phyloP scores from a whole-genome alignment of 345 rosid species.

The Clausena lansium region DNA sequence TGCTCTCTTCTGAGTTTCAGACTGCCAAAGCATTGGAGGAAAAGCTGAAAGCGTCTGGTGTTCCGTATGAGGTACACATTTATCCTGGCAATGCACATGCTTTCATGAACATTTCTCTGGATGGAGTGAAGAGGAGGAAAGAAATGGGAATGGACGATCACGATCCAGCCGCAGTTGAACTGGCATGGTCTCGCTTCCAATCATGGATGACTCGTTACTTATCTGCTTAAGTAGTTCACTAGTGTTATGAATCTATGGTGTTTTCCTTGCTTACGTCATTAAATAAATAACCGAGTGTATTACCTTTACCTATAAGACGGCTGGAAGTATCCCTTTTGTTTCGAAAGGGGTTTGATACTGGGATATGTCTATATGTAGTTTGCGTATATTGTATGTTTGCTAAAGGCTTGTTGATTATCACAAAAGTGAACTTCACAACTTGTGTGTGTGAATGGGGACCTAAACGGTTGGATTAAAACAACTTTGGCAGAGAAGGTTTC shows the following conservation, averaged over 20 bases:
- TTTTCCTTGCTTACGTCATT: neutral
- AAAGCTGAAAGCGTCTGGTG: conserved; percentile 74
- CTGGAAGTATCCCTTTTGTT: neutral
- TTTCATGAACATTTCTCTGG: conserved; percentile 77
- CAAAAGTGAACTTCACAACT: neutral
- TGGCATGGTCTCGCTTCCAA: conserved; percentile 89
- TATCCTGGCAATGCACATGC: conserved; percentile 78
- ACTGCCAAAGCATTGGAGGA: conserved; percentile 86
- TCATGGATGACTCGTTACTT: conserved; percentile 80
- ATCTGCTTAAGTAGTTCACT: conserved; percentile 16
- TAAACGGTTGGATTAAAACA: neutral
- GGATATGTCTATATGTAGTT: neutral
- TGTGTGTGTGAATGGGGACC: conserved; percentile 12
- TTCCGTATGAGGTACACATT: conserved; percentile 73
- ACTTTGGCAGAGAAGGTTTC: neutral
- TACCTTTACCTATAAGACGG: neutral
- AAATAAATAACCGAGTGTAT: neutral
- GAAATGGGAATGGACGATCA: conserved; percentile 83
- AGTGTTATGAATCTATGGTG: neutral
- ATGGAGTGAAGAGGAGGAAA: conserved; percentile 79
- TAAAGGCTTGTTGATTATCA: neutral
- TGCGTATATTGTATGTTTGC: neutral
- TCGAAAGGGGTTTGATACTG: neutral
- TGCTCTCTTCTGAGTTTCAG: conserved; percentile 28
- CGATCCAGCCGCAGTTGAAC: conserved; percentile 73